Percentiles rank a stretch among this genome's conserved stretches.
These are phyloP conservation scores for Daldinia childiae DNA, from an alignment of 495 filamentous ascomycete genomes.

Conservation along the genomic window DNA sequence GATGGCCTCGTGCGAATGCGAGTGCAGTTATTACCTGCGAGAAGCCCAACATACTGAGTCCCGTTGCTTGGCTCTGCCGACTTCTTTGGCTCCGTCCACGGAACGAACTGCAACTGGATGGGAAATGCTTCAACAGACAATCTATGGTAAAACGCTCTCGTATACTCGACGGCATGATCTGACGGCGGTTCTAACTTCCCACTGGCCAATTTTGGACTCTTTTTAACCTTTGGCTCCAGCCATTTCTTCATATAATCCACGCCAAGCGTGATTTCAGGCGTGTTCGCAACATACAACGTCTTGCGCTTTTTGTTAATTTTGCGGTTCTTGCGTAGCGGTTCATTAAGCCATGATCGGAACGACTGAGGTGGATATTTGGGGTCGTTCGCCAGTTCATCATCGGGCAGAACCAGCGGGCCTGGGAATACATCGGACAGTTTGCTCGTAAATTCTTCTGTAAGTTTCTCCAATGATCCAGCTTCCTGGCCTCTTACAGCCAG, in stretches of 20 bases:
- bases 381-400: constrained; percentile 66
- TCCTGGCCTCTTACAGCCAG: constrained; percentile 7
- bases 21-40: constrained; percentile 47
- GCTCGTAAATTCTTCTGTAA: constrained; percentile 17
- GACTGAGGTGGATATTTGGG: constrained; percentile 66
- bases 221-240: constrained; percentile 39
- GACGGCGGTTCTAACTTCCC: constrained; percentile 25
- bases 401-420: constrained; percentile 67
- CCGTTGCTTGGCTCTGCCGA: constrained; percentile 15
- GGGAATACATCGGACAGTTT: constrained; percentile 57
- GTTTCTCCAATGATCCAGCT: constrained; percentile 6
- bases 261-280: constrained; percentile 50
- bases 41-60: constrained; percentile 55
- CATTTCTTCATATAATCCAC: constrained; percentile 54
- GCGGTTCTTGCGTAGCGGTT: constrained; percentile 58
- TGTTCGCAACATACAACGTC: constrained; percentile 63
- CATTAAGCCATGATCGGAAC: constrained; percentile 62
- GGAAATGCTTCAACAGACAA: constrained; percentile 60
- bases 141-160: constrained; percentile 69
- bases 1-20: constrained; percentile 64
- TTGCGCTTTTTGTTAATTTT: constrained; percentile 56
- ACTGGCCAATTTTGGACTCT: neutral
- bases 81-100: constrained; percentile 54
- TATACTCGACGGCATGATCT: constrained; percentile 60
- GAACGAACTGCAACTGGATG: constrained; percentile 50